Evolutionary conservation across 192 early-diverging fungal species (phyloP).

Genomic region (Coemansia biformis): DNA sequence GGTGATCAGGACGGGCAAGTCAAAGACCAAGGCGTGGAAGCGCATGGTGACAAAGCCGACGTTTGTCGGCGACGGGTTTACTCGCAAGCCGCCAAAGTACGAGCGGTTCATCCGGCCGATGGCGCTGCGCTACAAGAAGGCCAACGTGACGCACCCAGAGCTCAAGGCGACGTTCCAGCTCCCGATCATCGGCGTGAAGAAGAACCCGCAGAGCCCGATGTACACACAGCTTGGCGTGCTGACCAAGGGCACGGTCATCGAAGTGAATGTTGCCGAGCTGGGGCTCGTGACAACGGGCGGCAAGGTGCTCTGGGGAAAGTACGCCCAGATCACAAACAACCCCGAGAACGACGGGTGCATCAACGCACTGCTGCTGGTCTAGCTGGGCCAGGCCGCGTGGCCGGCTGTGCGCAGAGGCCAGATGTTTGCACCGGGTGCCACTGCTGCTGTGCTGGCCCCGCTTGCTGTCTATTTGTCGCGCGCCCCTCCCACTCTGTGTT

Average conservation of each 20-base stretch:
- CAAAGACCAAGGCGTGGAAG: slow-evolving; percentile 95
- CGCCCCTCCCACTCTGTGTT: too few relatives aligned
- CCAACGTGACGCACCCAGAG: slow-evolving; percentile 98
- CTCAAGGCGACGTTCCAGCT: slow-evolving; percentile 95
- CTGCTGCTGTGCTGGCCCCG: slow-evolving; percentile 18
- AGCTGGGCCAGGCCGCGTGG: too few relatives aligned
- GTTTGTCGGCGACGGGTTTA: slow-evolving; percentile 98
- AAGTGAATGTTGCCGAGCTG: slow-evolving; percentile 91
- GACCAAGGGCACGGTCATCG: slow-evolving; percentile 97
- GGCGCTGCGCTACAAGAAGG: slow-evolving; percentile 97
- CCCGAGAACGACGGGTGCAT: slow-evolving; percentile 97
- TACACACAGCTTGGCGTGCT: slow-evolving; percentile 97
- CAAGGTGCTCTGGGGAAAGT: slow-evolving; percentile 99
- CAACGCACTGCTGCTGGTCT: slow-evolving; percentile 90
- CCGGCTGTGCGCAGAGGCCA: too few relatives aligned
- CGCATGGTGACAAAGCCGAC: slow-evolving; percentile 98
- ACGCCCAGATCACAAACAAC: slow-evolving; percentile 95
- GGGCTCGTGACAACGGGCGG: slow-evolving; percentile 94
- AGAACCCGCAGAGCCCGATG: slow-evolving; percentile 93
- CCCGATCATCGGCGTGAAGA: slow-evolving; percentile 96
- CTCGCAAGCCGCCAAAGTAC: slow-evolving; percentile 98
- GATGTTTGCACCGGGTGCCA: too few relatives aligned
- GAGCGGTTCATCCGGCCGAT: slow-evolving; percentile 97
- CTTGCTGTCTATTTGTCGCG: too few relatives aligned
- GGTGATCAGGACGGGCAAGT: slow-evolving; percentile 92